Conservation (phyloP, 2,329 filamentous ascomycete species). For the Juglanconis oblonga region DNA sequence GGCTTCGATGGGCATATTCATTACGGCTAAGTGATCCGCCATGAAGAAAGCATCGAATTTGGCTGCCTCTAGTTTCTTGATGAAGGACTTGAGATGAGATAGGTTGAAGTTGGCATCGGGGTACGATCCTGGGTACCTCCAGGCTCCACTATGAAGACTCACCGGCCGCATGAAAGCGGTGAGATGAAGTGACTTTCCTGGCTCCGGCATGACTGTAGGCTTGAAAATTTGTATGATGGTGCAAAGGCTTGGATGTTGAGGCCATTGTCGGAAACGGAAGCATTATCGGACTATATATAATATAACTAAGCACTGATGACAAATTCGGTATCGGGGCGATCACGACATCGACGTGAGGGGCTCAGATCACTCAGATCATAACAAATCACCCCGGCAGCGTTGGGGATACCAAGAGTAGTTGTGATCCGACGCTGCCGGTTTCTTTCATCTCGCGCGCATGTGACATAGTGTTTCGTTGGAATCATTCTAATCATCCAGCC, state of each 20-base stretch:
- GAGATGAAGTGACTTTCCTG: conserved; percentile 44
- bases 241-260: background rate
- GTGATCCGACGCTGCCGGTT: background rate
- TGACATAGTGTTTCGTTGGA: background rate
- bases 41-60: conserved; percentile 58
- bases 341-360: conserved; percentile 4
- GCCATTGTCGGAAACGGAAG: background rate
- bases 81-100: conserved; percentile 49
- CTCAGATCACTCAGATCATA: background rate
- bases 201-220: conserved; percentile 7
- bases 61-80: conserved; percentile 49
- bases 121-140: conserved; percentile 53
- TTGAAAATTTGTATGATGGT: background rate
- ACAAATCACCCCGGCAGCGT: background rate
- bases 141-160: conserved; percentile 53
- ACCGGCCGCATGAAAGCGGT: conserved; percentile 60
- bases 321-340: background rate
- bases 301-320: background rate
- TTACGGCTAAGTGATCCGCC: conserved; percentile 51
- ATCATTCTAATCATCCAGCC: too few relatives aligned
- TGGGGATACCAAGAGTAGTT: background rate
- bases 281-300: background rate
- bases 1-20: conserved; percentile 56
- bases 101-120: conserved; percentile 59
- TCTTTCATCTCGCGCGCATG: background rate